phyloP scores from a whole-genome alignment of 148 eudicot genomes.

The Rhododendron vialii region DNA sequence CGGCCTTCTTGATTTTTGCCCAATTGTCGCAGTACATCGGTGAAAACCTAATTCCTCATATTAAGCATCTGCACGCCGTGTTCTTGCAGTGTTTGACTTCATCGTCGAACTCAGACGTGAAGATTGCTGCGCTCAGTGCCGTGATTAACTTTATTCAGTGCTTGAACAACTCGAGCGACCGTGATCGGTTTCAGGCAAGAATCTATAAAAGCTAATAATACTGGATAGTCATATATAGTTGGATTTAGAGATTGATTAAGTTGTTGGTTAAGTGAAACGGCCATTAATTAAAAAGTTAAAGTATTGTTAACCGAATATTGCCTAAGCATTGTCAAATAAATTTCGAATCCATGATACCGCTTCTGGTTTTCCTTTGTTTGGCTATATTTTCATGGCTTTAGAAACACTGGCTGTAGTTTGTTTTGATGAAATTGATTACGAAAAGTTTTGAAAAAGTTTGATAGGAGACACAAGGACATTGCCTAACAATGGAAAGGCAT shows the following conservation, averaged over 20 bases:
- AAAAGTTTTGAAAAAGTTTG: neutral
- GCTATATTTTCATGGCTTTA: neutral
- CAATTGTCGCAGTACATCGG: slow-evolving; percentile 78
- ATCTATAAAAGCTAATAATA: neutral
- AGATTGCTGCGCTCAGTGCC: slow-evolving; percentile 74
- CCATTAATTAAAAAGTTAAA: neutral
- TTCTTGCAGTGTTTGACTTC: slow-evolving; percentile 48
- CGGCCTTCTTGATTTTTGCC: slow-evolving; percentile 72
- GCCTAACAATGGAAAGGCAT: too few species aligned
- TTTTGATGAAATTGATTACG: neutral
- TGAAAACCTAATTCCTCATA: slow-evolving; percentile 46
- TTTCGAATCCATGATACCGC: neutral
- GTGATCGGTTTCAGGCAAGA: slow-evolving; percentile 71
- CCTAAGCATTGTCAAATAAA: neutral
- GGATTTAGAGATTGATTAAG: neutral
- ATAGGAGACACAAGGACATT: neutral
- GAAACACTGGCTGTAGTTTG: neutral
- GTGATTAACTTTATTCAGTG: slow-evolving; percentile 82
- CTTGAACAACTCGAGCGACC: slow-evolving; percentile 48
- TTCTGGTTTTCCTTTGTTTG: neutral
- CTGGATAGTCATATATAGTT: neutral
- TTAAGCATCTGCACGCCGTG: slow-evolving; percentile 60
- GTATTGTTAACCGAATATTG: neutral
- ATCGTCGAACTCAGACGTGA: slow-evolving; percentile 46
- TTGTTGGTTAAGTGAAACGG: neutral